Evolutionary conservation across 331 rosid genomes (phyloP).

Genomic region (Phaseolus coccineus): DNA sequence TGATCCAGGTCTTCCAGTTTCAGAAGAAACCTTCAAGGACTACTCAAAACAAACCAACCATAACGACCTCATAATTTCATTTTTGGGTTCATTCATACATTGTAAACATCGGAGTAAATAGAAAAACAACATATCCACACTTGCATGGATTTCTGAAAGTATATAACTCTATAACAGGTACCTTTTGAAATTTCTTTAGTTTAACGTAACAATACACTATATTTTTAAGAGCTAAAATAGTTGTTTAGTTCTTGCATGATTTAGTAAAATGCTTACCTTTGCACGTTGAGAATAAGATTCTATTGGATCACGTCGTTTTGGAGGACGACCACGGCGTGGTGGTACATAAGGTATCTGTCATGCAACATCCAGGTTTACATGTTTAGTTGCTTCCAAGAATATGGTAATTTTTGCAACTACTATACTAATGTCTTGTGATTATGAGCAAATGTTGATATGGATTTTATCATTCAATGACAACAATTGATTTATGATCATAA

Average conservation of each 20-base stretch:
- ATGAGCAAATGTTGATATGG: neutral
- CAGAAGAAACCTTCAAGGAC: neutral
- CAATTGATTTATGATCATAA: neutral
- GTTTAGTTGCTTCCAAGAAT: neutral
- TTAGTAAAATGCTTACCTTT: neutral
- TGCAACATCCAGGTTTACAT: neutral
- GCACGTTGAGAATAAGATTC: neutral
- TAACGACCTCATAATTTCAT: neutral
- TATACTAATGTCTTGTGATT: neutral
- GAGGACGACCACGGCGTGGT: slow-evolving; percentile 11
- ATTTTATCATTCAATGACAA: neutral
- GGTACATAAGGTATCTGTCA: neutral
- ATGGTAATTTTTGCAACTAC: neutral
- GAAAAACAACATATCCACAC: too few relatives aligned
- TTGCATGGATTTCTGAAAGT: neutral
- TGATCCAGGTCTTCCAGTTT: neutral
- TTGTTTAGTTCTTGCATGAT: neutral
- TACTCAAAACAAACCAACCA: slow-evolving; percentile 8
- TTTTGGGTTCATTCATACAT: neutral
- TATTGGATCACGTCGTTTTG: neutral
- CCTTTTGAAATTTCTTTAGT: too few relatives aligned
- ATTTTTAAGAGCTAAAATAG: neutral
- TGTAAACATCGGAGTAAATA: neutral
- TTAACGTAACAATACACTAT: neutral
- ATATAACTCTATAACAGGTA: too few relatives aligned